Evolutionary conservation across 495 filamentous ascomycete genomes (phyloP).

Genomic region (Talaromyces borbonicus): DNA sequence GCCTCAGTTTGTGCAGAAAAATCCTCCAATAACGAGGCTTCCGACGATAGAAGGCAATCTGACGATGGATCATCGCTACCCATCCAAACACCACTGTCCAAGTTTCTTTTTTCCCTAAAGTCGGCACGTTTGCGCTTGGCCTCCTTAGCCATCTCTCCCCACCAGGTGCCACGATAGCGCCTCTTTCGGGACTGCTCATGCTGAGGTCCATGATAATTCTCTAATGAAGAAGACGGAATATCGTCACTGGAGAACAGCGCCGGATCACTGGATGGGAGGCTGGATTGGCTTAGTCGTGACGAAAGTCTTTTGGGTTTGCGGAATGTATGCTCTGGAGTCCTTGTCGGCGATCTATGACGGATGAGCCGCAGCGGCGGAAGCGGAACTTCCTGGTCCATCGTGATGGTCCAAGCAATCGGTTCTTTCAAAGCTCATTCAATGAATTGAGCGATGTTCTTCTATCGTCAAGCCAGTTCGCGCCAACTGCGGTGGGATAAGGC

Average conservation of each 20-base stretch:
- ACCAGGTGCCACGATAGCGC: slow-evolving; percentile 64
- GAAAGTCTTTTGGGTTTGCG: slow-evolving; percentile 24
- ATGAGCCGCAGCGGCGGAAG: slow-evolving; percentile 34
- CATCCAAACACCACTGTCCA: slow-evolving; percentile 82
- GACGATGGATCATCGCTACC: slow-evolving; percentile 47
- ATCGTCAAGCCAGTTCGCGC: background rate
- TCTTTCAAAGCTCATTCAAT: background rate
- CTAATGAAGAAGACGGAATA: slow-evolving; percentile 53
- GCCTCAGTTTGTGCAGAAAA: slow-evolving; percentile 20
- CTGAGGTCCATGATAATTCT: slow-evolving; percentile 48
- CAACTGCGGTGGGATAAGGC: background rate
- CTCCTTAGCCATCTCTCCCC: slow-evolving; percentile 44
- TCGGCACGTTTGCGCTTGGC: slow-evolving; percentile 46
- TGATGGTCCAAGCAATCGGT: slow-evolving; percentile 1
- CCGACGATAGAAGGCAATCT: slow-evolving; percentile 24
- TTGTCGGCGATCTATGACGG: slow-evolving; percentile 28
- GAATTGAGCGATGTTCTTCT: too few relatives aligned
- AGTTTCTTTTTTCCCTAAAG: slow-evolving; percentile 45
- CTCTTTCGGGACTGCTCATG: slow-evolving; percentile 43
- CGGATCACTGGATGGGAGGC: slow-evolving; percentile 58
- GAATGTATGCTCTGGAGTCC: slow-evolving; percentile 14
- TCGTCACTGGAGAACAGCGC: slow-evolving; percentile 74
- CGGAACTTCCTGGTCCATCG: slow-evolving; percentile 36
- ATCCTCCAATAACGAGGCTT: slow-evolving; percentile 28
- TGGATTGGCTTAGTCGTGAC: slow-evolving; percentile 26